phyloP scores from a whole-genome alignment of 2,329 filamentous ascomycete species.

The Metarhizium album region DNA sequence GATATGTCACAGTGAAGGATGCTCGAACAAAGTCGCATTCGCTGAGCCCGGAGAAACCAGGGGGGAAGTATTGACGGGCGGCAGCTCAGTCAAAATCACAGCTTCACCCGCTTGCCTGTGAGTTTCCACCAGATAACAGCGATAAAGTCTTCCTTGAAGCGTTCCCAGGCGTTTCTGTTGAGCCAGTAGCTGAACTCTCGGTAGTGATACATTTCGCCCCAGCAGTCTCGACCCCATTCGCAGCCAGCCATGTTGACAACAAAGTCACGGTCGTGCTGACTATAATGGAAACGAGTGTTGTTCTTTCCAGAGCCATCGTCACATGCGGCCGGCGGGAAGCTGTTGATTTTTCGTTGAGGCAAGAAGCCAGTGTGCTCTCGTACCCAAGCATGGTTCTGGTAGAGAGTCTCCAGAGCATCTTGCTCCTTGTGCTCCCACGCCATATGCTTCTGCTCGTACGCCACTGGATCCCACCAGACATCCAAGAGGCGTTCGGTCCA shows the following conservation, averaged over 20 bases:
- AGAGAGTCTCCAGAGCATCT: slow-evolving; percentile 86
- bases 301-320: slow-evolving; percentile 54
- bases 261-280: slow-evolving; percentile 77
- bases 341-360: slow-evolving; percentile 85
- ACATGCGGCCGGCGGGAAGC: slow-evolving; percentile 85
- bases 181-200: slow-evolving; percentile 83
- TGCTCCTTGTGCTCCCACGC: slow-evolving; percentile 99
- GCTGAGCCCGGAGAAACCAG: neutral
- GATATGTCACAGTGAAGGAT: neutral
- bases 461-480: slow-evolving; percentile 96
- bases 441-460: slow-evolving; percentile 98
- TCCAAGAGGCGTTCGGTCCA: slow-evolving; percentile 91
- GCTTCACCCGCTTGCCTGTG: slow-evolving; percentile 49
- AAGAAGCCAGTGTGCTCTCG: slow-evolving; percentile 81
- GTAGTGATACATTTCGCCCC: slow-evolving; percentile 96
- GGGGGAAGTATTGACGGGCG: neutral
- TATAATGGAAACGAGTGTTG: slow-evolving; percentile 74
- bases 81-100: slow-evolving; percentile 21
- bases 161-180: slow-evolving; percentile 75
- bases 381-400: slow-evolving; percentile 85
- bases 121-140: slow-evolving; percentile 52
- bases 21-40: neutral
- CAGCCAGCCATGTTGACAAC: slow-evolving; percentile 98
- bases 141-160: slow-evolving; percentile 56
- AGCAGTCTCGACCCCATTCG: slow-evolving; percentile 93